Percentiles rank a stretch among this genome's conserved stretches.
Evolutionary conservation across 352 stramenopile species (phyloP).

Genomic region (Phytophthora idaei): DNA sequence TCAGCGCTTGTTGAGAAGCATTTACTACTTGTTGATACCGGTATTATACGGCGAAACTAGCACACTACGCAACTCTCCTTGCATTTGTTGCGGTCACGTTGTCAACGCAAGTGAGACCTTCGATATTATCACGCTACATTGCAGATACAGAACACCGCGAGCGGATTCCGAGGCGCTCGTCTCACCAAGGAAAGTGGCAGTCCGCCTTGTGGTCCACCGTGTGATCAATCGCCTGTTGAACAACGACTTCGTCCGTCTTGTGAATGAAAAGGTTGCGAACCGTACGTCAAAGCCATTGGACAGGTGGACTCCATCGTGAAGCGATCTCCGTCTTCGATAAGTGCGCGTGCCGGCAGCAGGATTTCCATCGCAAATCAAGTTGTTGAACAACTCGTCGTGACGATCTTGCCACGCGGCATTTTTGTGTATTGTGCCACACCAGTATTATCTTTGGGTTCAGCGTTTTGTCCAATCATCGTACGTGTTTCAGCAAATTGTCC

Average conservation of each 20-base stretch:
- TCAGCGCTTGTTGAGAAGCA: too few relatives aligned
- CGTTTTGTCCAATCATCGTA: constrained; percentile 12
- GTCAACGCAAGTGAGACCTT: too few relatives aligned
- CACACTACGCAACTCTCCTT: too few relatives aligned
- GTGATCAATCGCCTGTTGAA: neutral
- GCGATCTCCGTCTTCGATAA: neutral
- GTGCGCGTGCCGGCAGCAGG: neutral
- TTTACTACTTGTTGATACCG: too few relatives aligned
- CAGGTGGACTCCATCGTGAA: neutral
- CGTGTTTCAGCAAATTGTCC: neutral
- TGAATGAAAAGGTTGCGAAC: neutral
- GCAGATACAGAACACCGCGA: too few relatives aligned
- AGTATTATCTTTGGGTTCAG: constrained; percentile 7
- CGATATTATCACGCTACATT: too few relatives aligned
- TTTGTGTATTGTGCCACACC: constrained; percentile 19
- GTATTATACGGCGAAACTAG: too few relatives aligned
- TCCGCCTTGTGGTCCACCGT: neutral
- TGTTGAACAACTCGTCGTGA: constrained; percentile 25
- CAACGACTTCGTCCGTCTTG: neutral
- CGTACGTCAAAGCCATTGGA: neutral
- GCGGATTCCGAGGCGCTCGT: too few relatives aligned
- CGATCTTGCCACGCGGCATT: constrained; percentile 40
- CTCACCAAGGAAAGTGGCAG: too few relatives aligned
- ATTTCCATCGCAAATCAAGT: constrained; percentile 5
- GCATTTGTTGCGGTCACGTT: too few relatives aligned